Evolutionary conservation across 2,329 filamentous ascomycete genomes (phyloP).

Genomic region (Pestalotiopsis fici): DNA sequence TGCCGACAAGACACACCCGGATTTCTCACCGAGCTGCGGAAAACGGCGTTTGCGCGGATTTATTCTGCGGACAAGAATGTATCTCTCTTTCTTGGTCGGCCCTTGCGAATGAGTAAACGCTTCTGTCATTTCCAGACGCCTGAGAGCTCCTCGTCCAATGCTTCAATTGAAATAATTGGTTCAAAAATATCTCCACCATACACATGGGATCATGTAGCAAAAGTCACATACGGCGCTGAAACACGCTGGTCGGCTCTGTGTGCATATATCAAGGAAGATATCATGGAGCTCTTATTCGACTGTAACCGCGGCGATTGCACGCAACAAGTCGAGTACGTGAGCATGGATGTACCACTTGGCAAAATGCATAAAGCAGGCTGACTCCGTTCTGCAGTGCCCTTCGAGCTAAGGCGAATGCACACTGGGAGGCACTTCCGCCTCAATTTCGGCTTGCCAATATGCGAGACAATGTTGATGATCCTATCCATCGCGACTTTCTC

Average conservation of each 20-base stretch:
- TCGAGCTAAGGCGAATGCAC: constrained; percentile 15
- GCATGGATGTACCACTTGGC: no score
- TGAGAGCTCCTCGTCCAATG: neutral
- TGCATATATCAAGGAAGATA: constrained; percentile 31
- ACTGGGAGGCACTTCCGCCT: constrained; percentile 26
- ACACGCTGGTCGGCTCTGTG: constrained; percentile 31
- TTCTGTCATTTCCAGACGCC: constrained; percentile 40
- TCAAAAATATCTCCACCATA: constrained; percentile 8
- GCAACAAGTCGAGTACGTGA: neutral
- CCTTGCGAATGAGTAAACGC: constrained; percentile 43
- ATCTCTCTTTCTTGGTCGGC: constrained; percentile 50
- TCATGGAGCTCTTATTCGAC: constrained; percentile 28
- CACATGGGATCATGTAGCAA: constrained; percentile 7
- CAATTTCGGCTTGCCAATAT: constrained; percentile 20
- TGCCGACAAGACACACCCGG: constrained; percentile 27
- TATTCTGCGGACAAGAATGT: constrained; percentile 49
- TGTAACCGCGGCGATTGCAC: constrained; percentile 11
- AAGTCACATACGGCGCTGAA: constrained; percentile 18
- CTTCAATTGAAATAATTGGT: no score
- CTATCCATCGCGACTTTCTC: constrained; percentile 30
- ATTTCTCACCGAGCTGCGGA: constrained; percentile 41
- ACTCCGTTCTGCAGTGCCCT: constrained; percentile 14
- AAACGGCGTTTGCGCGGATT: constrained; percentile 38
- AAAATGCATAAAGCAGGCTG: neutral
- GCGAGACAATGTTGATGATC: constrained; percentile 13